Evolutionary conservation across 164 flowering plant species (phyloP).

Genomic region (Malania oleifera): DNA sequence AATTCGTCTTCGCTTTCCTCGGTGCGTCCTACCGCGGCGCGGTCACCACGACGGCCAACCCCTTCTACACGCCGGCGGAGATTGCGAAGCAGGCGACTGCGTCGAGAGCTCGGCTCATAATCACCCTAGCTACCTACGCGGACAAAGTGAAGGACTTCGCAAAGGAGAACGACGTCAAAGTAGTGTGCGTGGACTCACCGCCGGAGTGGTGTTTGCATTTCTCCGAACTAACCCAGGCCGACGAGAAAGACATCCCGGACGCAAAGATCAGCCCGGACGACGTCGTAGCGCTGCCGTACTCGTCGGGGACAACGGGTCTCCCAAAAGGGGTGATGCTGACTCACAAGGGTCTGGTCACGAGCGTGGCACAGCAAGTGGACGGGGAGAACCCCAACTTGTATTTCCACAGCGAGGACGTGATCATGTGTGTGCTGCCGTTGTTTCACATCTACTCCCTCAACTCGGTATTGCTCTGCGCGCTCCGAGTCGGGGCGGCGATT

Average conservation of each 20-base stretch:
- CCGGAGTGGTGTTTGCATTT: slow-evolving; percentile 43
- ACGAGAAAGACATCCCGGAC: slow-evolving; percentile 44
- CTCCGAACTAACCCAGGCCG: slow-evolving; percentile 46
- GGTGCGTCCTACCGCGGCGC: slow-evolving; percentile 79
- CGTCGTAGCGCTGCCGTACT: slow-evolving; percentile 81
- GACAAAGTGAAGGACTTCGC: slow-evolving; percentile 46
- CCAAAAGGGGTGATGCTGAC: slow-evolving; percentile 94
- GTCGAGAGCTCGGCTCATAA: slow-evolving; percentile 37
- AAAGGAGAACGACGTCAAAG: slow-evolving; percentile 25
- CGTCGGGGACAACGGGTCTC: slow-evolving; percentile 92
- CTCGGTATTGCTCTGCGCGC: slow-evolving; percentile 60
- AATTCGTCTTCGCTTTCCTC: slow-evolving; percentile 74
- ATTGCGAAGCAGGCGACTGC: slow-evolving; percentile 65
- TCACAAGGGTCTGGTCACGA: slow-evolving; percentile 67
- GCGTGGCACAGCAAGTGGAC: slow-evolving; percentile 90
- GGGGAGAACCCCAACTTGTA: slow-evolving; percentile 89
- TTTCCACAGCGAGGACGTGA: slow-evolving; percentile 55
- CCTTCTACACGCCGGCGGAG: slow-evolving; percentile 70
- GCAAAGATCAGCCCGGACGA: slow-evolving; percentile 61
- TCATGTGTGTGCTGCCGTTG: slow-evolving; percentile 71
- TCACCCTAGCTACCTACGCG: slow-evolving; percentile 50
- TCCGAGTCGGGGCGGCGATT: slow-evolving; percentile 79
- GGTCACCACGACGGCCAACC: slow-evolving; percentile 73
- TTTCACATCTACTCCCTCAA: slow-evolving; percentile 86
- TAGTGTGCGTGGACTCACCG: slow-evolving; percentile 46